These are phyloP conservation scores for Puccinia coronata DNA, from an alignment of 1,284 basidiomycete genomes.

Conservation along the genomic window DNA sequence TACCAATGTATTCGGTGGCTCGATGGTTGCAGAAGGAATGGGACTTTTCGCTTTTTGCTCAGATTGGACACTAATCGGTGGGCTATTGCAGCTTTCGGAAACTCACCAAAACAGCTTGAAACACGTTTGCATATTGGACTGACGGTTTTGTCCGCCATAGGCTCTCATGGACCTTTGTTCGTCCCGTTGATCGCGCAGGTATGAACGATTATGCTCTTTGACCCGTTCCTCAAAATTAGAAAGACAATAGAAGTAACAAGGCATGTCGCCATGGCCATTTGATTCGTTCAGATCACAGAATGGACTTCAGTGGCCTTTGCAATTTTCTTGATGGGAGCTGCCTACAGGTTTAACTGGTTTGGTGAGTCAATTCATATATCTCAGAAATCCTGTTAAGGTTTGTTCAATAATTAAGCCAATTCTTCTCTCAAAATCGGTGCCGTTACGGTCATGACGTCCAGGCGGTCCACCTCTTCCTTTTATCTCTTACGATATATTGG, in stretches of 20 bases:
- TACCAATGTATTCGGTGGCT: constrained; percentile 45
- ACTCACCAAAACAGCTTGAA: neutral
- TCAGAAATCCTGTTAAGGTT: neutral
- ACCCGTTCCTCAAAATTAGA: neutral
- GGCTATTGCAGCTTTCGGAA: neutral
- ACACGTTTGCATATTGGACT: neutral
- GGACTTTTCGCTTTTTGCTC: constrained; percentile 30
- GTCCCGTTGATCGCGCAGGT: constrained; percentile 37
- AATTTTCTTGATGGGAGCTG: constrained; percentile 41
- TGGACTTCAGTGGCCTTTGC: constrained; percentile 31
- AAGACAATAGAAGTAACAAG: neutral
- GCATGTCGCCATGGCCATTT: neutral
- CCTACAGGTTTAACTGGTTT: constrained; percentile 49
- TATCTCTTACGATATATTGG: constrained; percentile 40
- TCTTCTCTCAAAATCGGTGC: neutral
- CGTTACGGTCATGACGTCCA: neutral
- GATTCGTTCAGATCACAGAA: constrained; percentile 29
- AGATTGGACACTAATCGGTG: constrained; percentile 45
- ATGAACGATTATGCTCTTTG: neutral
- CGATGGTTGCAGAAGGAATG: constrained; percentile 38
- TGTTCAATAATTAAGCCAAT: neutral
- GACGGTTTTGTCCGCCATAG: neutral
- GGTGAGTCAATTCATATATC: constrained; percentile 5
- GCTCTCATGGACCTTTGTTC: constrained; percentile 34
- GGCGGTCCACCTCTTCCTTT: constrained; percentile 38